Base-by-base conservation (phyloP, 345 rosid genomes). In the Limnanthes douglasii region DNA sequence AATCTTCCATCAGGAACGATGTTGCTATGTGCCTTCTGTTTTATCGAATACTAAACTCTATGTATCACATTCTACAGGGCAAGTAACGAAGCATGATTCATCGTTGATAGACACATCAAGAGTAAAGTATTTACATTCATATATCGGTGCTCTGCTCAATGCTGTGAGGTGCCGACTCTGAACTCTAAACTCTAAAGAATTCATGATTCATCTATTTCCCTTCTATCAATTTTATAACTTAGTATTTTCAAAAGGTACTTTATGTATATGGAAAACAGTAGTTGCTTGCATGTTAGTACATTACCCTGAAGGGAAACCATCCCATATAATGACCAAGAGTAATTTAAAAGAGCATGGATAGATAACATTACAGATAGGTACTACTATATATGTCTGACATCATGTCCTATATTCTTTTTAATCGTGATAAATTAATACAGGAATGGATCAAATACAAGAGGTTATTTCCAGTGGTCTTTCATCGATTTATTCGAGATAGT, bases 381-480 rank as follows among this genome's bases (percentile, higher is more conserved):
- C n/a, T 26, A 26, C 2, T 2, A 26, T 26, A 3, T 26, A 26
- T 26, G n/a, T 6, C 2, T 2, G 4, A 26, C 2, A 8, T 8
- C 8, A 16, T 2, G 18, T 37, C 11, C 18, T 3, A 37, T 13
- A 20, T 13, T 11, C 12, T 8, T 3, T 14, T 8, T 3, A 9
- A 1, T 8, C 28, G 21, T 3, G 13, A 4, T 12, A 15, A n/a
- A 11, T 30, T 12, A 27, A 15, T 17, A 2, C 37, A 62, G 77
- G 57, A 62, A 54, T 45, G 77, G 73, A 51, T 45, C 69, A 7
- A 39, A 70, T 39, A 46, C 45, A 20, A 68, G 57, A 61, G 80
- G 72, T 1, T 72, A 72, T 38, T 61, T 72, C 12, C 17, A 46
- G 11, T 65, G 80, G 80, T 59, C 76, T 1, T 51, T 67, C 39